Conservation (phyloP, 1,139 yeast species). For the Diutina ranongensis region DNA sequence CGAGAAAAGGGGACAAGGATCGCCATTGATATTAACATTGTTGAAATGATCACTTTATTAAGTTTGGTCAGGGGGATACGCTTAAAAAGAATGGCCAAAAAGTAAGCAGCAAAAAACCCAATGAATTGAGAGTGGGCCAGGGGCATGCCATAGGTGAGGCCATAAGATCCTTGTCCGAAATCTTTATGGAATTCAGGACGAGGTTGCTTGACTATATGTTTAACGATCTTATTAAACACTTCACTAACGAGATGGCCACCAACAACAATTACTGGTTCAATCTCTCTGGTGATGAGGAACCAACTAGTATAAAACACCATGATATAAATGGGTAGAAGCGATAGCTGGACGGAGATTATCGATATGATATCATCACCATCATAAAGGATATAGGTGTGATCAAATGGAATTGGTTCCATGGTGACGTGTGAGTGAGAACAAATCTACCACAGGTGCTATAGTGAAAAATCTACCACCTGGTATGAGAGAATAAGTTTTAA, state of each 20-base stretch:
- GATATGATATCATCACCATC: conserved; percentile 58
- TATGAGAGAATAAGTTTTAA: too few relatives aligned
- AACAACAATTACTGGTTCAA: conserved; percentile 74
- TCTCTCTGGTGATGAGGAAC: conserved; percentile 72
- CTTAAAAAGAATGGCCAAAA: conserved; percentile 29
- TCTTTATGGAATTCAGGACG: conserved; percentile 58
- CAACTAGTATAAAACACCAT: conserved; percentile 75
- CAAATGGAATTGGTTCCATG: conserved; percentile 36
- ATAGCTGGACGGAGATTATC: conserved; percentile 52
- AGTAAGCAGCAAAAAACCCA: conserved; percentile 71
- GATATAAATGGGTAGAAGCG: conserved; percentile 74
- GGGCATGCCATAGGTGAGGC: conserved; percentile 86
- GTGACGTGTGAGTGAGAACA: neutral
- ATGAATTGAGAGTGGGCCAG: conserved; percentile 94
- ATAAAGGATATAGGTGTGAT: conserved; percentile 70
- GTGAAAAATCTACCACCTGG: too few relatives aligned
- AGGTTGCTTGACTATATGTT: conserved; percentile 53
- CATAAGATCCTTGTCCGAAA: conserved; percentile 31
- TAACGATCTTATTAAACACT: conserved; percentile 55
- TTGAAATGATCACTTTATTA: conserved; percentile 16
- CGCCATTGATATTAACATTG: conserved; percentile 11
- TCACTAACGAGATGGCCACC: conserved; percentile 83
- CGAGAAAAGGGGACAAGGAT: conserved; percentile 58
- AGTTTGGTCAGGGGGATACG: conserved; percentile 13
- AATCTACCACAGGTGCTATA: neutral